Base-by-base conservation (phyloP, 352 stramenopile species). In the Thraustochytrium striatum region DNA sequence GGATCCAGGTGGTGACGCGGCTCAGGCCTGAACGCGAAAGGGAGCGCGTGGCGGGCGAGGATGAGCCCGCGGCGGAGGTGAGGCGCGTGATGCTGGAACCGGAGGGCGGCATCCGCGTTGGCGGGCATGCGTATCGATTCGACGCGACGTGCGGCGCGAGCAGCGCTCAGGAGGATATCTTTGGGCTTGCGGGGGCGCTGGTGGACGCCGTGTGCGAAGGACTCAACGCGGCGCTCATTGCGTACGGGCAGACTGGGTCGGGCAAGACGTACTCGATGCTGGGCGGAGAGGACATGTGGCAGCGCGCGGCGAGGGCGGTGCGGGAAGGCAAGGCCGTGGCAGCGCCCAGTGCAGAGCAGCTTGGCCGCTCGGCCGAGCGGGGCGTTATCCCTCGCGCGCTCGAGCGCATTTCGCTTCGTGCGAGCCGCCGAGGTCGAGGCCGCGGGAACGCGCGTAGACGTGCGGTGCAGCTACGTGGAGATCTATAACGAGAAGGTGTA, bases 401-500 rank as follows among this genome's bases (percentile, higher is more conserved):
- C 16, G 83, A 90, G 69, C 88, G 88, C 61, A 78, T 96, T n/a
- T n/a, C n/a, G n/a, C 19, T 96, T 96, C 70, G 82, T 89, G 1
- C 19, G 47, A 21, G 16, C 21, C 2, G 36, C 3, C 28, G 52
- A 16, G 3, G 33, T 1, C 36, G n/a, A n/a, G n/a, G n/a, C n/a
- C n/a, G n/a, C n/a, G n/a, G 11, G 28, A 3, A 11, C 19, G 8
- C n/a, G 19, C 1, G 53, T 70, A 28, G 2, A 38, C 59, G 35
- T 70, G 16, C 5, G 92, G 79, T 92, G 89, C 72, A 94, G 89
- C 44, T 94, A 94, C 72, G 92, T 96, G 86, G 90, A 96, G 69
- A 91, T 96, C 70, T 96, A 96, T 87, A 97, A 97, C 72, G 92
- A 97, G 57, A 89, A 98, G 62, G 92, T 99, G 11, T 86, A 90